Evolutionary conservation across 2,329 filamentous ascomycete species (phyloP), one percentile per base, ranked within the genome.

Genomic region (Penicillium freii): DNA sequence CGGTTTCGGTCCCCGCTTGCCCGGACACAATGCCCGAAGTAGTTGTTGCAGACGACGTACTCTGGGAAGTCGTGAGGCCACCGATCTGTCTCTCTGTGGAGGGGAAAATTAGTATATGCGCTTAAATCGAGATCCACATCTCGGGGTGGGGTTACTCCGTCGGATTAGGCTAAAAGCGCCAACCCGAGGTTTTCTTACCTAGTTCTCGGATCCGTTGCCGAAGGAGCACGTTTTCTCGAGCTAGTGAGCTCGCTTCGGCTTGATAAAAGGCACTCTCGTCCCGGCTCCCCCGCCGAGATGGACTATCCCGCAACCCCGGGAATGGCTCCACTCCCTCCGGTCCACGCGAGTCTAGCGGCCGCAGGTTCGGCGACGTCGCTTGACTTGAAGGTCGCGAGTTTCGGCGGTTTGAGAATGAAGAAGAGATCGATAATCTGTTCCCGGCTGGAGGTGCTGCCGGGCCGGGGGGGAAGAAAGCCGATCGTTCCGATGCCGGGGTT

Each of bases 161-260:
- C 21, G 5, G 15, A 34, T 23, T 29, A 31, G 45, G 44, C 5
- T 51, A 33, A 23, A 51, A 4, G 29, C 39, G 25, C 31, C 19
- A 48, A 29, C 25, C 17, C 21, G 13, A 31, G 19, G 19, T 47
- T 47, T 19, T 47, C 69, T 60, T 68, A 78, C 76, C 77, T 59
- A 81, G 64, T 57, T 81, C 79, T 36, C 77, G 73, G 50, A 81
- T 79, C 13, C 79, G 70, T 60, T 75, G 71, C 23, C 75, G 73
- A 38, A 81, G 68, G 70, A 81, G 78, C 58, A 78, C 76, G 52
- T 81, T 81, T 57, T 81, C 79, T 40, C 79, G 71, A 10, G 71
- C 73, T 31, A 81, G 63, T 62, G 73, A 79, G 29, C 75, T 71
- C 9, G 77, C 77, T 59, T 81, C 78, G 21, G 78, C 76, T 61